Base-by-base conservation (phyloP, 495 filamentous ascomycete genomes). In the Penicillium turbatum region DNA sequence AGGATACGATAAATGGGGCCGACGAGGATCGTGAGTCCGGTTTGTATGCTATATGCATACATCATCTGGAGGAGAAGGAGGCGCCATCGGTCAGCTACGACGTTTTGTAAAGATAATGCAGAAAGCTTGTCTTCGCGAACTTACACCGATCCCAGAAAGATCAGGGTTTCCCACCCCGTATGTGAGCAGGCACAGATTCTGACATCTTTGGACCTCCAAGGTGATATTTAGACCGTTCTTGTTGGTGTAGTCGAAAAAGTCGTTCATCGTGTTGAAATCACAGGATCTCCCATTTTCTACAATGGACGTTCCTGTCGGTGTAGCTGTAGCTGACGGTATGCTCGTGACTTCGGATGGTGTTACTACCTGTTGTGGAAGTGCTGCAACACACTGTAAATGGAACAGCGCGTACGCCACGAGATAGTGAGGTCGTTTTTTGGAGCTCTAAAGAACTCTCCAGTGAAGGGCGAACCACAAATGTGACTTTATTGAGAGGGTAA, bases 61-160 rank as follows among this genome's bases (percentile, higher is more conserved):
- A 42, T 42, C 40, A 42, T 42, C 40, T 42, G 40, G 40, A 42
- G 3, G 8, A n/a, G 19, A 26, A 27, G n/a, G n/a, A 5, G 39
- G 19, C 11, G 15, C 38, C 1, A 41, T 41, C 17, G n/a, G n/a
- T n/a, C n/a, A 41, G 38, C 11, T 41, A 41, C 10, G 38, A 41
- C 17, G 13, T n/a, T 12, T 41, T n/a, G n/a, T n/a, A n/a, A n/a
- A n/a, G n/a, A n/a, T n/a, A n/a, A 7, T 41, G 17, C 17, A 11
- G 38, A 41, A 26, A 7, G 3, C 10, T 42, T n/a, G 11, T 29
- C 11, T 42, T 42, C 15, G n/a, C 12, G 1, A 42, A 42, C 40
- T 42, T 42, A 42, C 40, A 7, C 40, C 40, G 19, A 42, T 42
- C 40, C 40, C 40, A n/a, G 40, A 42, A 42, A 42, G 40, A 42